Evolutionary conservation across 2,329 filamentous ascomycete species (phyloP).

Genomic region (Cytospora chrysosperma): DNA sequence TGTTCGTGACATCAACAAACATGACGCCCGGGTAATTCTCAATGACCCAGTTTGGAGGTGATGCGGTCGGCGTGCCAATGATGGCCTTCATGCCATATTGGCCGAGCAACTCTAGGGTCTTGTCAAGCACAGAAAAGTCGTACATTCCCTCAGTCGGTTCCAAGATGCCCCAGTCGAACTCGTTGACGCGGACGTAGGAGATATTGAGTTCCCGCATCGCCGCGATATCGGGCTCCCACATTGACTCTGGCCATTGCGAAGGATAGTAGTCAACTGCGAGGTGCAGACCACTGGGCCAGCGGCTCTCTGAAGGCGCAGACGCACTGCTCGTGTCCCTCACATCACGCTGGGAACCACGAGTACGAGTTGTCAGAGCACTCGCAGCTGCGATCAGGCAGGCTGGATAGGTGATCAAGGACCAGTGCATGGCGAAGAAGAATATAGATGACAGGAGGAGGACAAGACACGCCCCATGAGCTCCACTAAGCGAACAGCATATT

Average conservation of each 20-base stretch:
- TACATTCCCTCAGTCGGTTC: constrained; percentile 27
- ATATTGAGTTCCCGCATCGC: constrained; percentile 27
- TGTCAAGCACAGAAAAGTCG: constrained; percentile 28
- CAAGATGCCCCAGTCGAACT: constrained; percentile 29
- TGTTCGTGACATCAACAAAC: constrained; percentile 29
- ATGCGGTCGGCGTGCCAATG: constrained; percentile 28
- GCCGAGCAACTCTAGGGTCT: constrained; percentile 24
- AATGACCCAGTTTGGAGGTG: constrained; percentile 27
- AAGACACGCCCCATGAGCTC: too few species aligned
- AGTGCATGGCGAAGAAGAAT: background rate
- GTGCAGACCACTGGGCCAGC: constrained; percentile 27
- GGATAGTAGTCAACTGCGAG: constrained; percentile 29
- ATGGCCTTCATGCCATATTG: constrained; percentile 28
- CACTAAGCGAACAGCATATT: background rate
- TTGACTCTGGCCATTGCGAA: constrained; percentile 28
- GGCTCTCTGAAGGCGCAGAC: constrained; percentile 15
- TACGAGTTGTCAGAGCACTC: background rate
- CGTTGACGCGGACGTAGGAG: constrained; percentile 28
- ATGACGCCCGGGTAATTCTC: constrained; percentile 25
- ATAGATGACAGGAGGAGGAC: too few species aligned
- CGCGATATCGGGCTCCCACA: constrained; percentile 28
- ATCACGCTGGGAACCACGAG: background rate
- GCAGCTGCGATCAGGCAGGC: constrained; percentile 8
- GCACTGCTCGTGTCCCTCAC: background rate
- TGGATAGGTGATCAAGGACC: constrained; percentile 2